Conservation (phyloP, 441 rosid species). For the Breynia disticha region DNA sequence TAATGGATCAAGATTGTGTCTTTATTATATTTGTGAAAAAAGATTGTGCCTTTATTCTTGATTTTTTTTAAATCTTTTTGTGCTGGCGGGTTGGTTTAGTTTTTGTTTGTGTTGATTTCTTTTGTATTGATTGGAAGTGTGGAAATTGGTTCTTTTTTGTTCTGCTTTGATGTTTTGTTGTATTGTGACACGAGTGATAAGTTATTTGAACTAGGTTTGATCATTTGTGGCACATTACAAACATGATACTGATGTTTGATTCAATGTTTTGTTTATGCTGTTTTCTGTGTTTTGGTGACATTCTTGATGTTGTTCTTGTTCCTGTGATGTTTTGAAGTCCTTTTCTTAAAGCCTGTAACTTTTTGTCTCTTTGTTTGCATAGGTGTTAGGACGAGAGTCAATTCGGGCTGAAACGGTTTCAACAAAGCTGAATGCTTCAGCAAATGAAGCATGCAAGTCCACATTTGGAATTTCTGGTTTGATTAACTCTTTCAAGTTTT, state of each 20-base stretch:
- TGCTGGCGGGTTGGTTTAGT: neutral
- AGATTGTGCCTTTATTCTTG: neutral
- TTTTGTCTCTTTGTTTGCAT: slow-evolving; percentile 9
- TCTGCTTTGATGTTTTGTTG: neutral
- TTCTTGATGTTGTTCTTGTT: neutral
- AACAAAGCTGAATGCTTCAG: slow-evolving; percentile 29
- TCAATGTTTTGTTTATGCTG: neutral
- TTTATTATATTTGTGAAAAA: neutral
- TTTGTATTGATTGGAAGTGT: neutral
- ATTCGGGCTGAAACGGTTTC: slow-evolving; percentile 28
- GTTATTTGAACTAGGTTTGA: neutral
- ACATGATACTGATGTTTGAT: neutral
- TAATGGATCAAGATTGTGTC: neutral
- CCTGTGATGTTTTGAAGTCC: neutral
- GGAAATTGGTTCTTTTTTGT: slow-evolving; percentile 1
- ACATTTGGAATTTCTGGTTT: slow-evolving; percentile 26
- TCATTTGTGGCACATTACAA: neutral
- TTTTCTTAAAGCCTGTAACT: slow-evolving; percentile 4
- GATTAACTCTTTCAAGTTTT: neutral
- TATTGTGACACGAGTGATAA: neutral
- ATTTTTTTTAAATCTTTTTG: neutral
- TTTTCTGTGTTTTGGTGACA: neutral
- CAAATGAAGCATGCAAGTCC: slow-evolving; percentile 26
- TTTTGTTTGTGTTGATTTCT: neutral
- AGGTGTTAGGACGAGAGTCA: slow-evolving; percentile 55